A percentile compares a stretch with the other conserved stretches of the same genome.
phyloP scores from a whole-genome alignment of 2,329 filamentous ascomycete genomes.

The Pyrenophora graminea region DNA sequence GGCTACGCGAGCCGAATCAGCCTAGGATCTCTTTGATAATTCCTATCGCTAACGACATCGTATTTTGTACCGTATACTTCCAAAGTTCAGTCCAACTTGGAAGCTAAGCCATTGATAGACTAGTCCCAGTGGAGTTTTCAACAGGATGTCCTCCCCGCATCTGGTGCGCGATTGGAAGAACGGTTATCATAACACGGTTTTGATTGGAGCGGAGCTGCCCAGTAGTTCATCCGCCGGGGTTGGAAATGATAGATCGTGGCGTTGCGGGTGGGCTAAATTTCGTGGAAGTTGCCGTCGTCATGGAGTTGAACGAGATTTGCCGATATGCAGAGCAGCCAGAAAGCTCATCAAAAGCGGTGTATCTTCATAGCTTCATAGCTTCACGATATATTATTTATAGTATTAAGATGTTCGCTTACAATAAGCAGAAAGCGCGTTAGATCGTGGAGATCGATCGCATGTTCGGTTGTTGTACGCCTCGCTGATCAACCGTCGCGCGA shows the following conservation, averaged over 20 bases:
- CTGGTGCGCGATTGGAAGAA: constrained; percentile 7
- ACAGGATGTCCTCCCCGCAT: neutral
- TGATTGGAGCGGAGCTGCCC: neutral
- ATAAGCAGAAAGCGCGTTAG: neutral
- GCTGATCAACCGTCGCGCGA: constrained; percentile 4
- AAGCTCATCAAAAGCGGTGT: neutral
- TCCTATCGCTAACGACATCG: too few species aligned
- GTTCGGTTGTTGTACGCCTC: constrained; percentile 8
- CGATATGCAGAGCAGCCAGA: neutral
- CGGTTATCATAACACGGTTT: constrained; percentile 2
- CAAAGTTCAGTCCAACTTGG: too few species aligned
- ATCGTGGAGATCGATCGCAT: constrained; percentile 14
- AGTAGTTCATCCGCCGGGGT: neutral
- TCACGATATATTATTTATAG: too few species aligned
- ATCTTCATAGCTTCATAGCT: too few species aligned
- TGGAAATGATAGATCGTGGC: constrained; percentile 5
- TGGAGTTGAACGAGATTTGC: neutral
- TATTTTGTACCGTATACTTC: too few species aligned
- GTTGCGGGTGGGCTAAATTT: constrained; percentile 4
- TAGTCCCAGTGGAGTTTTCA: neutral
- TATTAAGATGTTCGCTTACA: too few species aligned
- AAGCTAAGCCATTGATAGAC: too few species aligned
- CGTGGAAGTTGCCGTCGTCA: constrained; percentile 4
- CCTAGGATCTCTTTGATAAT: too few species aligned
- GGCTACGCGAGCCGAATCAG: too few species aligned